These are phyloP conservation scores for Trametes sp. DNA, from an alignment of 1,284 basidiomycete genomes.

Conservation along the genomic window DNA sequence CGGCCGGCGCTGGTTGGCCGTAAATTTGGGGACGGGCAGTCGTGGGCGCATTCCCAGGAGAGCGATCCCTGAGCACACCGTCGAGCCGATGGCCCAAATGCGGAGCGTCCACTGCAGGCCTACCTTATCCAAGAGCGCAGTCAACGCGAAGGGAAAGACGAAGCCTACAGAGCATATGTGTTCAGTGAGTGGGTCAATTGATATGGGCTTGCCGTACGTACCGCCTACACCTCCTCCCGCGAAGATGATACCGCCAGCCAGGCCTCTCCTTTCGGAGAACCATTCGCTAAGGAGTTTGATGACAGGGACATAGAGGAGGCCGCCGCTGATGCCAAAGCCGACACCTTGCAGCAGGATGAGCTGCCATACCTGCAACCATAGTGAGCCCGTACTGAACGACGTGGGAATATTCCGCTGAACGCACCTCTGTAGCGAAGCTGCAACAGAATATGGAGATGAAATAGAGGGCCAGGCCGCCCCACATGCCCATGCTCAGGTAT, in stretches of 20 bases:
- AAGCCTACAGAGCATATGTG: slow-evolving; percentile 29
- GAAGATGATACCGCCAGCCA: slow-evolving; percentile 42
- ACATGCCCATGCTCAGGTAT: slow-evolving; percentile 33
- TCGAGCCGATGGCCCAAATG: slow-evolving; percentile 33
- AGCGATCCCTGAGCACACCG: slow-evolving; percentile 33
- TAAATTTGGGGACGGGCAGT: slow-evolving; percentile 35
- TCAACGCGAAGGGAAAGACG: slow-evolving; percentile 37
- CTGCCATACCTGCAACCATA: slow-evolving; percentile 35
- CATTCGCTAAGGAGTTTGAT: slow-evolving; percentile 34
- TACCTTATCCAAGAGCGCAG: slow-evolving; percentile 33
- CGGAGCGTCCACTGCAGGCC: slow-evolving; percentile 41
- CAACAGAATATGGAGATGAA: slow-evolving; percentile 35
- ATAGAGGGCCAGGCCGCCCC: slow-evolving; percentile 33
- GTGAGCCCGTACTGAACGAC: neutral
- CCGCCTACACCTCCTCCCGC: slow-evolving; percentile 41
- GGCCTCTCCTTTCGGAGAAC: slow-evolving; percentile 36
- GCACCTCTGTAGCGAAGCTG: slow-evolving; percentile 38
- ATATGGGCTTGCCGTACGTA: neutral
- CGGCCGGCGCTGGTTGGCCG: slow-evolving; percentile 28
- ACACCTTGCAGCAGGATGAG: slow-evolving; percentile 41
- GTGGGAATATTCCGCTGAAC: neutral
- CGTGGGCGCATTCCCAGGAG: slow-evolving; percentile 37
- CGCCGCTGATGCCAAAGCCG: slow-evolving; percentile 36
- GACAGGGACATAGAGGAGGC: slow-evolving; percentile 37
- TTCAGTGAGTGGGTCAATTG: neutral